A percentile compares a stretch with the other conserved stretches of the same genome.
These are phyloP conservation scores for Populus tomentosa DNA, from an alignment of 441 rosid genomes.

Conservation along the genomic window DNA sequence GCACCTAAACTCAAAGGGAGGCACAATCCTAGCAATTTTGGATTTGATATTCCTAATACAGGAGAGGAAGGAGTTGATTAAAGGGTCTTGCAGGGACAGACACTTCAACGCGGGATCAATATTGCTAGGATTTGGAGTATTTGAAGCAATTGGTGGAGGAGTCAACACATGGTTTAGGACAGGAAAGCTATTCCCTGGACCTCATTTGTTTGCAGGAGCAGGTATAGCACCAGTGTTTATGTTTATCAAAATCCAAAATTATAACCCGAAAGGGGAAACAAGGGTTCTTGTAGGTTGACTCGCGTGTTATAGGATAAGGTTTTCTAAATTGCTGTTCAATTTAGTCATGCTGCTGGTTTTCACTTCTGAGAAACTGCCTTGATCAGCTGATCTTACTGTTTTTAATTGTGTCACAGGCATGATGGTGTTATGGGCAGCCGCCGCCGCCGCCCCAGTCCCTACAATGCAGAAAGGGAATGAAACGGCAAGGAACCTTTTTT, in stretches of 20 bases:
- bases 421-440: slow-evolving; percentile 81
- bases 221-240: slow-evolving; percentile 25
- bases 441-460: slow-evolving; percentile 80
- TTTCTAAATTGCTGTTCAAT: background rate
- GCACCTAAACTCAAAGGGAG: too few species aligned
- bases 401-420: slow-evolving; percentile 41
- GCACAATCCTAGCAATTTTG: too few species aligned
- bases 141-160: slow-evolving; percentile 73
- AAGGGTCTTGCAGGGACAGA: slow-evolving; percentile 70
- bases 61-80: slow-evolving; percentile 83
- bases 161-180: slow-evolving; percentile 78
- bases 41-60: slow-evolving; percentile 23
- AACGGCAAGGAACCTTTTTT: slow-evolving; percentile 58
- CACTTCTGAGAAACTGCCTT: background rate
- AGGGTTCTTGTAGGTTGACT: background rate
- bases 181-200: slow-evolving; percentile 92
- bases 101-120: slow-evolving; percentile 86
- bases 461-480: slow-evolving; percentile 87
- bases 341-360: background rate
- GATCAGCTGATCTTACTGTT: slow-evolving; percentile 4
- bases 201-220: slow-evolving; percentile 92
- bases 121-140: slow-evolving; percentile 79
- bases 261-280: background rate
- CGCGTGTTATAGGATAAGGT: background rate
- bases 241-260: background rate